Base-by-base conservation (phyloP, 257 asterid genomes). In the Cynanchum wilfordii region DNA sequence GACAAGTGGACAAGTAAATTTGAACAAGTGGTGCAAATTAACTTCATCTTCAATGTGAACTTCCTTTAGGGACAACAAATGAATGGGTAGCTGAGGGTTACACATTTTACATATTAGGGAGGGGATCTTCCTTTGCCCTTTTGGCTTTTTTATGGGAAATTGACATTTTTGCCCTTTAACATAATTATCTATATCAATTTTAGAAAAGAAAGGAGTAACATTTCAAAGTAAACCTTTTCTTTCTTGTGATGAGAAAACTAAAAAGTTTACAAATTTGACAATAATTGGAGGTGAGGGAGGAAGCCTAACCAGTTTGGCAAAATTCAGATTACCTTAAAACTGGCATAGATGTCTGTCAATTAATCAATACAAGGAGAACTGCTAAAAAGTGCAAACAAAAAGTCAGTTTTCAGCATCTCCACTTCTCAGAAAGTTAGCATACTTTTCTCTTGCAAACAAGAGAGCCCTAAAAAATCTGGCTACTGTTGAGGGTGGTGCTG, bases 401-500 rank as follows among this genome's bases (percentile, higher is more conserved):
- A 68, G n/a, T 68, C 70, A 68, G 47, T 24, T 62, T 42, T 42
- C 17, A 63, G 67, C 67, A 25, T 70, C 66, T 29, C 66, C 66
- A 44, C 47, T 25, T 15, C 64, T n/a, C 58, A 40, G 24, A 13
- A 16, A 38, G 55, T 44, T 63, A 33, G 70, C 30, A 25, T 27
- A 44, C 44, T n/a, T n/a, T n/a, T 15, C 22, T 15, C 22, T 55
- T n/a, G 33, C 40, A 67, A 67, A 10, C 15, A 22, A 22, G 67
- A 15, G 13, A 30, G 45, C 22, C 22, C 17, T 16, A 15, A 20
- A 50, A 50, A 68, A 60, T 38, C 19, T 58, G 80, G 38, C 55
- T 36, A 72, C 30, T 22, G 72, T 72, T 76, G 88, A 58, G 73
- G 40, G 58, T 12, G 79, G 0, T 78, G 80, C 1, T 42, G 47